Conservation (phyloP, 768 basidiomycete species). For the Myochromella boudieri region DNA sequence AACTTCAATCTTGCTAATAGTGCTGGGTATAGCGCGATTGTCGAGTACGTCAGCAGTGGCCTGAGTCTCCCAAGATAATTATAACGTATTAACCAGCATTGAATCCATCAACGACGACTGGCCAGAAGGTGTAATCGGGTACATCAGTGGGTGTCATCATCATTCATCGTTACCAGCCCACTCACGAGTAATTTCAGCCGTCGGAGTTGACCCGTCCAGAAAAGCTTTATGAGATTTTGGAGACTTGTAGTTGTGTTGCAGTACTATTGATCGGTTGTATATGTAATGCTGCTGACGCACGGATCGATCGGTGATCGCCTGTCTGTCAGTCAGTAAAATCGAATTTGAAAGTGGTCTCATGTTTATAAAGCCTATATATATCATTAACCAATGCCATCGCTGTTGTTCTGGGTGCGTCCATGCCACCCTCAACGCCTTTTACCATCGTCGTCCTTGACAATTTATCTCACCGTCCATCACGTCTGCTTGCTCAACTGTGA, state of each 20-base stretch:
- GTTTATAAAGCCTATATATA: conserved; percentile 18
- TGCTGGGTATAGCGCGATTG: conserved; percentile 28
- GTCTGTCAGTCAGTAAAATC: conserved; percentile 20
- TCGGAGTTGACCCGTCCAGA: conserved; percentile 28
- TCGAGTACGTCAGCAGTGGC: conserved; percentile 20
- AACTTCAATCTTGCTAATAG: conserved; percentile 19
- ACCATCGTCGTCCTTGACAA: conserved; percentile 1
- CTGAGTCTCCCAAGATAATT: too few species aligned
- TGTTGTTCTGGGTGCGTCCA: conserved; percentile 5
- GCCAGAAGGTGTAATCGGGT: conserved; percentile 29
- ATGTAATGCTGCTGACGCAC: conserved; percentile 1
- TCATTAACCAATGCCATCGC: conserved; percentile 25
- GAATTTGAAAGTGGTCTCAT: conserved; percentile 39
- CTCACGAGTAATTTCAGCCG: conserved; percentile 17
- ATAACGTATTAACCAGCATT: too few species aligned
- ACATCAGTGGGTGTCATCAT: conserved; percentile 25
- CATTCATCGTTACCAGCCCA: not conserved
- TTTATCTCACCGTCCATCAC: not conserved
- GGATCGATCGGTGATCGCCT: conserved; percentile 2
- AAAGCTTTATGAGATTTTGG: conserved; percentile 6
- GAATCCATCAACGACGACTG: conserved; percentile 27
- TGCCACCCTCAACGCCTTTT: conserved; percentile 2
- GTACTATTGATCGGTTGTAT: too few species aligned
- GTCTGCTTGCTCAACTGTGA: not conserved
- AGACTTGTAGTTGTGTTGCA: too few species aligned